Percentiles rank a stretch among this genome's conserved stretches.
phyloP scores from a whole-genome alignment of 1,284 basidiomycete species.

The Retiboletus flavoniger region DNA sequence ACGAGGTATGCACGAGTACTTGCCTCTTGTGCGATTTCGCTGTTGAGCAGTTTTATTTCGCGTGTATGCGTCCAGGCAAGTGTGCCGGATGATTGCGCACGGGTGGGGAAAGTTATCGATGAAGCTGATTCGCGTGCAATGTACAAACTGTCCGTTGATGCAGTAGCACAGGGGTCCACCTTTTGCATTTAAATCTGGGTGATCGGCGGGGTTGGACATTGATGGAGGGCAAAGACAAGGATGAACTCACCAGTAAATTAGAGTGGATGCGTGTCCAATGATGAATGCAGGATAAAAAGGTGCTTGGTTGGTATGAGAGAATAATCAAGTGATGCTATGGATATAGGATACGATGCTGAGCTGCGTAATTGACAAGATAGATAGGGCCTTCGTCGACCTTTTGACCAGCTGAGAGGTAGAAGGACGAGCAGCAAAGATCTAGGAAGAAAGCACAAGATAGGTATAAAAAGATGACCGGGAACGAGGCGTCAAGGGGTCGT shows the following conservation, averaged over 20 bases:
- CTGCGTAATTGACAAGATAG: conserved; percentile 47
- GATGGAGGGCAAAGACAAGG: conserved; percentile 14
- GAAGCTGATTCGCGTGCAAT: conserved; percentile 38
- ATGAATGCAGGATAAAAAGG: conserved; percentile 49
- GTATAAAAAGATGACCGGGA: conserved; percentile 56
- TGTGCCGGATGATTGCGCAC: conserved; percentile 30
- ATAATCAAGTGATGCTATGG: conserved; percentile 49
- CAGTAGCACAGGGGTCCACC: conserved; percentile 36
- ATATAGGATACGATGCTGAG: conserved; percentile 43
- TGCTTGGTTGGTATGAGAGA: conserved; percentile 42
- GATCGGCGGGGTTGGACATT: conserved; percentile 27
- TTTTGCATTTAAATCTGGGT: conserved; percentile 39
- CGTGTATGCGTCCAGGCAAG: conserved; percentile 34
- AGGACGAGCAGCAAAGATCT: conserved; percentile 41
- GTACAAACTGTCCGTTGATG: conserved; percentile 36
- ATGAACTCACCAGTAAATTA: conserved; percentile 61
- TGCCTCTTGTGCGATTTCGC: conserved; percentile 30
- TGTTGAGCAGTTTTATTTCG: conserved; percentile 25
- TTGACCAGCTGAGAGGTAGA: conserved; percentile 34
- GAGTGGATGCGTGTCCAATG: conserved; percentile 47
- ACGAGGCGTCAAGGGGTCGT: conserved; percentile 47
- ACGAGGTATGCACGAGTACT: conserved; percentile 27
- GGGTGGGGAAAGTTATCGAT: conserved; percentile 31
- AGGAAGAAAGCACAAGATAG: conserved; percentile 48
- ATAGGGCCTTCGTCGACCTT: conserved; percentile 40